These are phyloP conservation scores for Evansstolkia leycettana DNA, from an alignment of 495 filamentous ascomycete species.

Conservation along the genomic window DNA sequence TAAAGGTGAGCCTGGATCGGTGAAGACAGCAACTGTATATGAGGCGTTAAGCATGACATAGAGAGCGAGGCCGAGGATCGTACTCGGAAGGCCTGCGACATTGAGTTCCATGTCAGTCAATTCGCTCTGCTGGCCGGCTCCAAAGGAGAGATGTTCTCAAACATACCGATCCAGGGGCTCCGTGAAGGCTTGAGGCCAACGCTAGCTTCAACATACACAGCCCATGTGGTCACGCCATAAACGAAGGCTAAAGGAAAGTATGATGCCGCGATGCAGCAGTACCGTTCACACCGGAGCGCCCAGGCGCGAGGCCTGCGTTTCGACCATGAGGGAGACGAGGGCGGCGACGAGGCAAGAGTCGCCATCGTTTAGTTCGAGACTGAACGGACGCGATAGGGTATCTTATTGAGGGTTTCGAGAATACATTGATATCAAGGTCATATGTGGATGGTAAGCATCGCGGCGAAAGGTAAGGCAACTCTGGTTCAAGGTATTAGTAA, in stretches of 20 bases:
- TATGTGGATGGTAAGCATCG: too few relatives aligned
- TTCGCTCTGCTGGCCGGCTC: neutral
- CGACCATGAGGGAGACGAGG: slow-evolving; percentile 36
- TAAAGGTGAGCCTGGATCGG: slow-evolving; percentile 63
- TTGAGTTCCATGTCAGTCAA: slow-evolving; percentile 3
- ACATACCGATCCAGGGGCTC: slow-evolving; percentile 56
- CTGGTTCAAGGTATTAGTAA: too few relatives aligned
- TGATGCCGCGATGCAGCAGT: slow-evolving; percentile 65
- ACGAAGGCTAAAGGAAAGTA: slow-evolving; percentile 87
- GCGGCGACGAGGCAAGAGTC: slow-evolving; percentile 27
- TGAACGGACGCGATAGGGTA: slow-evolving; percentile 2
- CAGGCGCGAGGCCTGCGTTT: slow-evolving; percentile 43
- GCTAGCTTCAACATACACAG: slow-evolving; percentile 70
- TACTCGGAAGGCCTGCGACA: slow-evolving; percentile 25
- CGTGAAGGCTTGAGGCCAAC: slow-evolving; percentile 51
- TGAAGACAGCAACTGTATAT: slow-evolving; percentile 89
- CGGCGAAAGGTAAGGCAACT: too few relatives aligned
- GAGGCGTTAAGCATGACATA: slow-evolving; percentile 74
- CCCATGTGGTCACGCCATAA: slow-evolving; percentile 82
- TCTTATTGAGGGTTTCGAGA: too few relatives aligned
- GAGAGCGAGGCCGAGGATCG: slow-evolving; percentile 52
- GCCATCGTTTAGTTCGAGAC: slow-evolving; percentile 19
- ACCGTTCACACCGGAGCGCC: slow-evolving; percentile 68
- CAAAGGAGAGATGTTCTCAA: neutral
- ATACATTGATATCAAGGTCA: too few relatives aligned